Evolutionary conservation across 345 rosid genomes (phyloP).

Genomic region (Boechera divaricarpa): DNA sequence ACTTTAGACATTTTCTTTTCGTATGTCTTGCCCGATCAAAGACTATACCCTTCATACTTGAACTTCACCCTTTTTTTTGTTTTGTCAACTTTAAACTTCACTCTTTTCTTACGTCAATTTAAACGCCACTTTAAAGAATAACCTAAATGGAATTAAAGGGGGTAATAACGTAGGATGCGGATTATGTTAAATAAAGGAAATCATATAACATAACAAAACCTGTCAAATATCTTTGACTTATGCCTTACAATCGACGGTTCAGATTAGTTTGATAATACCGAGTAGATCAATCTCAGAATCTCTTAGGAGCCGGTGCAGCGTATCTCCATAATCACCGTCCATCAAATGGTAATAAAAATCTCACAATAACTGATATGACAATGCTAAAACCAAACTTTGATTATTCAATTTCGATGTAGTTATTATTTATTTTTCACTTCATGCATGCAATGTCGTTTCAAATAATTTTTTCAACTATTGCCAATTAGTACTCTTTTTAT

Average conservation of each 20-base stretch:
- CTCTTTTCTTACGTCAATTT: not conserved
- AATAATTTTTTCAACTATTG: no score
- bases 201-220: not conserved
- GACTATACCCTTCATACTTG: not conserved
- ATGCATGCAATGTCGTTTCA: no score
- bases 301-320: slow-evolving; percentile 7
- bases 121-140: slow-evolving; percentile 8
- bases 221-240: slow-evolving; percentile 23
- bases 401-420: not conserved
- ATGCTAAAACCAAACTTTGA: not conserved
- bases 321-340: not conserved
- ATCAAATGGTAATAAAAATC: not conserved
- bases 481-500: no score
- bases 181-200: slow-evolving; percentile 5
- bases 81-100: not conserved
- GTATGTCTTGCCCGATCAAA: not conserved
- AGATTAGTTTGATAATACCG: not conserved
- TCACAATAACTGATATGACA: not conserved
- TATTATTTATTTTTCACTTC: no score
- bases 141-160: not conserved
- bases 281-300: not conserved
- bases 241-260: slow-evolving; percentile 4
- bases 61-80: not conserved
- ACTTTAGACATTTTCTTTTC: not conserved
- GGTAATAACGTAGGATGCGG: slow-evolving; percentile 12